Base-by-base conservation (phyloP, 2,329 filamentous ascomycete genomes). In the Tetracladium maxilliforme region DNA sequence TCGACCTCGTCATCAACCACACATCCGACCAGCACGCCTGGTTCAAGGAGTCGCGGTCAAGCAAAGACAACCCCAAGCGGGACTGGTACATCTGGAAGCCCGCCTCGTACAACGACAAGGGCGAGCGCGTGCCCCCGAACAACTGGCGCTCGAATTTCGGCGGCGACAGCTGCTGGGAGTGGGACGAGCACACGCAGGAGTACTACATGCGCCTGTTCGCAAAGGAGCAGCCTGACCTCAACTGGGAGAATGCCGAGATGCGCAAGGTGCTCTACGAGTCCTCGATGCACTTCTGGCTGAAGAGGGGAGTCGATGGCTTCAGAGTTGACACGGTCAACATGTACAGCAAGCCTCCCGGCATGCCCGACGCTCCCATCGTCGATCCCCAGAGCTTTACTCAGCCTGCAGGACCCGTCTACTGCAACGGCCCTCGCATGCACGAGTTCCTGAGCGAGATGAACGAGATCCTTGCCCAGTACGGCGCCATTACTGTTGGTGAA, bases 191-290 rank as follows among this genome's bases (percentile, higher is more conserved):
- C n/a, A 81, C 77, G 0, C 58, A 62, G 23, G 75, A 86, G 47
- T 86, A 82, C 45, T 86, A 82, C 39, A 64, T 86, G 1, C 71
- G 78, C 32, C 59, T 90, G 7, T 92, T 83, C 45, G 70, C 74
- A 6, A 64, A 63, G 5, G 70, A 80, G 34, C 81, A 87, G 44
- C 81, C 82, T 0, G 82, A 90, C 38, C 58, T 90, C n/a, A 90
- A 90, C 49, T 90, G 80, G 79, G 77, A 86, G 41, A 78, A 75
- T 29, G 58, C 61, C 0, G 67, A 64, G 7, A 67, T 77, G 0
- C 64, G 79, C 10, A 52, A 66, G 23, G 80, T 78, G 2, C 70
- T 86, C 6, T 78, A 83, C 44, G 60, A 74, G 16, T 63, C 66
- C n/a, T 61, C 76, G 5, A 78, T 86, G 65, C 64, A 66, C 16